Percentiles rank a stretch among this genome's conserved stretches.
Evolutionary conservation across 2,329 filamentous ascomycete genomes (phyloP).

Genomic region (Pseudofabraea citricarpa): DNA sequence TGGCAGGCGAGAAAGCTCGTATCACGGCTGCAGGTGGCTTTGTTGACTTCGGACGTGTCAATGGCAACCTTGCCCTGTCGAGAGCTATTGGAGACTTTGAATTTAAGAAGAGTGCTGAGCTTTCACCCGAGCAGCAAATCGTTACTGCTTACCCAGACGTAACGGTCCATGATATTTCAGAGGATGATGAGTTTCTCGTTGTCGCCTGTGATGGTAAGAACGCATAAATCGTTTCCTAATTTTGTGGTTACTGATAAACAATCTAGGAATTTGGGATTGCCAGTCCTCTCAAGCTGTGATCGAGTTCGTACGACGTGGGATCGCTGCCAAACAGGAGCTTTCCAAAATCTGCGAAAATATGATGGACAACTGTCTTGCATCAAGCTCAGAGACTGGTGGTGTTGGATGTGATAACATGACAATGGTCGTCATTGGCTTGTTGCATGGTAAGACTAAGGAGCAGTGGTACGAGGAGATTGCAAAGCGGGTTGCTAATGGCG

Average conservation of each 20-base stretch:
- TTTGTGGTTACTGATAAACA: constrained; percentile 13
- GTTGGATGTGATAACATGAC: constrained; percentile 99
- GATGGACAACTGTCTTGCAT: constrained; percentile 99
- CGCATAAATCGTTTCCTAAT: constrained; percentile 3
- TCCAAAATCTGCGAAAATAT: constrained; percentile 98
- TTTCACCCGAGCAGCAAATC: constrained; percentile 97
- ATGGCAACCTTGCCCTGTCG: constrained; percentile 94
- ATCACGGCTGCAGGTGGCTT: constrained; percentile 96
- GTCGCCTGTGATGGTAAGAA: constrained; percentile 84
- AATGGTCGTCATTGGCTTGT: constrained; percentile 84
- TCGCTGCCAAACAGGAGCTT: constrained; percentile 92
- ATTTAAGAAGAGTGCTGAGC: constrained; percentile 98
- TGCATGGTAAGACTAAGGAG: constrained; percentile 89
- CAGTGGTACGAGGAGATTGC: constrained; percentile 98
- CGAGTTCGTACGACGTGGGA: constrained; percentile 93
- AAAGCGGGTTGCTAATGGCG: constrained; percentile 89
- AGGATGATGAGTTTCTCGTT: constrained; percentile 94
- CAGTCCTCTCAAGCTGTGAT: constrained; percentile 96
- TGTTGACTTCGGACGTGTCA: constrained; percentile 97
- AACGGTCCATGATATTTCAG: constrained; percentile 79
- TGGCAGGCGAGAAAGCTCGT: constrained; percentile 82
- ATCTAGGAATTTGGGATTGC: constrained; percentile 95
- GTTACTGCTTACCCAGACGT: constrained; percentile 97
- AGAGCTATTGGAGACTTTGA: constrained; percentile 98
- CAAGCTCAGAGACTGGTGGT: constrained; percentile 95